Evolutionary conservation across 1,284 basidiomycete genomes (phyloP).

Genomic region (Tilletia setariae): DNA sequence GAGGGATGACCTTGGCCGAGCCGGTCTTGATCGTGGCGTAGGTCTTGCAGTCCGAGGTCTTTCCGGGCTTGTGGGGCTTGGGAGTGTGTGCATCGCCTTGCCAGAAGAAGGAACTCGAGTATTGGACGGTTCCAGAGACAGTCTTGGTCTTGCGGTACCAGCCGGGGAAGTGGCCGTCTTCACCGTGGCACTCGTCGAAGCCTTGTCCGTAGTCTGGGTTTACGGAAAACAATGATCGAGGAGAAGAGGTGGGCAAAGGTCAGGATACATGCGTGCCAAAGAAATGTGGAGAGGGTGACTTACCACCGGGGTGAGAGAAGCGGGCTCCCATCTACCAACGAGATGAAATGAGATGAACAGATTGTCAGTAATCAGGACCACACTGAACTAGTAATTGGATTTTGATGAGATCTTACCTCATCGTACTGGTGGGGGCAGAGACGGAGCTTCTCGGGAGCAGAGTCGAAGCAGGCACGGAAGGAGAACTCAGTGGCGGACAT

Average conservation of each 20-base stretch:
- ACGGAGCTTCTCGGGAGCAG: constrained; percentile 17
- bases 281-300: background rate
- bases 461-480: constrained; percentile 48
- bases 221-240: background rate
- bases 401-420: background rate
- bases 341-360: too few relatives aligned
- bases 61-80: constrained; percentile 17
- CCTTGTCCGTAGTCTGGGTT: constrained; percentile 15
- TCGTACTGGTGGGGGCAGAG: constrained; percentile 10
- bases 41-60: constrained; percentile 16
- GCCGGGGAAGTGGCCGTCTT: constrained; percentile 13
- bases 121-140: background rate
- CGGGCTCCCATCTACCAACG: background rate
- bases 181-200: constrained; percentile 20
- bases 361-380: too few relatives aligned
- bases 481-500: constrained; percentile 49
- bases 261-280: too few relatives aligned
- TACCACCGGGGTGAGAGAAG: background rate
- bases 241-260: too few relatives aligned
- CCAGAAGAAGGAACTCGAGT: constrained; percentile 15
- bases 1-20: constrained; percentile 7
- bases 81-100: constrained; percentile 19
- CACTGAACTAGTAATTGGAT: too few relatives aligned
- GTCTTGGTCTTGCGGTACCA: background rate
- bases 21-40: constrained; percentile 17